Base-by-base conservation (phyloP, 495 filamentous ascomycete species). In the Penicillium flavigenum region DNA sequence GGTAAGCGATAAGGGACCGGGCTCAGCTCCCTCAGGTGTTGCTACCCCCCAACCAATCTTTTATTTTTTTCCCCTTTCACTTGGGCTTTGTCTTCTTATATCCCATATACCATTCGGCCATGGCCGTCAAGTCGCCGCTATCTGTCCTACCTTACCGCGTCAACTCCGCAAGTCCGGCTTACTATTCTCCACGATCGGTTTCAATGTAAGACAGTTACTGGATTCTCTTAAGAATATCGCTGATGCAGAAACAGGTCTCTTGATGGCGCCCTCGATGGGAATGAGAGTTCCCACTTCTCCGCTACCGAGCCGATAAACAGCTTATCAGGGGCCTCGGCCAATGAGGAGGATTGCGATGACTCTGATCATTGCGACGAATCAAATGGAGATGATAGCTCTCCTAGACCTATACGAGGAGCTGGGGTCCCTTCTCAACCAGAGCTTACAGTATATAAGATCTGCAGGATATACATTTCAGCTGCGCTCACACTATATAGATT, bases 401-500 rank as follows among this genome's bases (percentile, higher is more conserved):
- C 52, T 22, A 57, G 42, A 26, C 44, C 54, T 29, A 43, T 56
- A 31, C 58, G 47, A 20, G 47, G n/a, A 38, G 20, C 56, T 16
- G 51, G 20, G 11, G 16, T 32, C 24, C 46, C 49, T 36, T 43
- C 51, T 27, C 65, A 67, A 48, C 60, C 70, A 22, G 66, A 57
- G 49, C 60, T 79, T 27, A 75, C 58, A 52, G 80, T 76, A 73
- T 55, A 66, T 64, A 19, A 24, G 17, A 52, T 14, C 4, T 32
- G 36, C 10, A n/a, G 36, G 16, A 6, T 24, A 38, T n/a, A 9
- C 12, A 39, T 51, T 19, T 3, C 12, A 26, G n/a, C 29, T 16
- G 27, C n/a, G 20, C 34, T 51, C 24, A 48, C 36, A 44, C 27
- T 53, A 72, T 64, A 36, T 69, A 87, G 79, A 85, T 86, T 68